These are phyloP conservation scores for Magnaporthiopsis poae DNA, from an alignment of 2,329 filamentous ascomycete species.

Conservation along the genomic window DNA sequence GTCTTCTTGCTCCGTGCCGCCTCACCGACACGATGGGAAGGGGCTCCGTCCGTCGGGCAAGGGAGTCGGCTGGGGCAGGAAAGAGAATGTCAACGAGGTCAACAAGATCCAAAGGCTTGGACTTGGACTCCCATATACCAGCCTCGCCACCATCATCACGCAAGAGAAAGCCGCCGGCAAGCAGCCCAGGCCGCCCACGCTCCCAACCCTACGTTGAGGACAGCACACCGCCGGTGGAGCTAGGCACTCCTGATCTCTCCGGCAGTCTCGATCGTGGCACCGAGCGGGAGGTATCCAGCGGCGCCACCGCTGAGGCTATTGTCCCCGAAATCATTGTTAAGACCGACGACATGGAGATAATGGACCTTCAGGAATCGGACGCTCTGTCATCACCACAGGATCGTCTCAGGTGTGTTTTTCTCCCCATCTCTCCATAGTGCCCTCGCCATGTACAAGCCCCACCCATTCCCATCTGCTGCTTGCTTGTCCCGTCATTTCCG, in stretches of 20 bases:
- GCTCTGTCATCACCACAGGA: neutral
- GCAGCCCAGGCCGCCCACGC: neutral
- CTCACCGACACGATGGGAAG: conserved; percentile 21
- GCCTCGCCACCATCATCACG: neutral
- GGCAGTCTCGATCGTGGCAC: neutral
- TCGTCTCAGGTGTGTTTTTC: conserved; percentile 3
- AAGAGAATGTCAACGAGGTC: conserved; percentile 12
- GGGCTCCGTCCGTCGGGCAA: conserved; percentile 23
- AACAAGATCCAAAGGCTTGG: neutral
- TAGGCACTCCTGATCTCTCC: neutral
- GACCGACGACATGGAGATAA: conserved; percentile 31
- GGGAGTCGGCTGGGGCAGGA: conserved; percentile 25
- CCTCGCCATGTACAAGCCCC: neutral
- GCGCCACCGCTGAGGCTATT: conserved; percentile 20
- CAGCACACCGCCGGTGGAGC: neutral
- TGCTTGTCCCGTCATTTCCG: neutral
- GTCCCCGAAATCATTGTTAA: conserved; percentile 35
- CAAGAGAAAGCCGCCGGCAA: neutral
- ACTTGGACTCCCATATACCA: neutral
- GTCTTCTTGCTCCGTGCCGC: neutral
- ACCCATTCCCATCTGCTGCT: neutral
- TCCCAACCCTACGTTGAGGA: neutral
- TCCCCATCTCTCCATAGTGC: neutral
- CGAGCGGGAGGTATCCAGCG: neutral
- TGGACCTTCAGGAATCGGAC: conserved; percentile 19